A percentile compares a stretch with the other conserved stretches of the same genome.
phyloP scores from a whole-genome alignment of 768 basidiomycete genomes.

The Pilatotrama ljubarskyi region DNA sequence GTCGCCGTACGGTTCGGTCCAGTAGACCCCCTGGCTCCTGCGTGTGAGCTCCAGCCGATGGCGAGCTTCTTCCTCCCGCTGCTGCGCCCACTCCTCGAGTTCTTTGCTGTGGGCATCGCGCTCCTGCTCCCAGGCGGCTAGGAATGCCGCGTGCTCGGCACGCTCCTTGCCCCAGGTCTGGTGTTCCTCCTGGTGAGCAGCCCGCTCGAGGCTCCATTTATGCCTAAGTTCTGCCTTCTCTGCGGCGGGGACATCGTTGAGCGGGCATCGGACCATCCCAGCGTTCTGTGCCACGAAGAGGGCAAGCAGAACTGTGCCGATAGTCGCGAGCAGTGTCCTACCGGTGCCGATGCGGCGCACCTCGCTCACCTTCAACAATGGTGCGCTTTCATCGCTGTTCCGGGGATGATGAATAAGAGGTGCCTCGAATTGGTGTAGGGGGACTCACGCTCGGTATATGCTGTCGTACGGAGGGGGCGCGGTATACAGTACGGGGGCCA shows the following conservation, averaged over 20 bases:
- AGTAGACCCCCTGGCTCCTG: slow-evolving; percentile 16
- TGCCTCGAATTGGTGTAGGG: slow-evolving; percentile 40
- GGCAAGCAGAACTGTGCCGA: neutral
- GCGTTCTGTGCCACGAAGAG: slow-evolving; percentile 11
- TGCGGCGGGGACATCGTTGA: slow-evolving; percentile 8
- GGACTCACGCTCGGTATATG: no score
- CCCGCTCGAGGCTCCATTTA: slow-evolving; percentile 1
- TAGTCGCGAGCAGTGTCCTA: neutral
- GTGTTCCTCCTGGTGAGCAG: neutral
- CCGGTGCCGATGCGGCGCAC: neutral
- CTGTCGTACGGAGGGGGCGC: no score
- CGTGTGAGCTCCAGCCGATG: slow-evolving; percentile 11
- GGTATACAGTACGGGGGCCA: no score
- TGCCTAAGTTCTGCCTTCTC: slow-evolving; percentile 3
- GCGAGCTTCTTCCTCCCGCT: slow-evolving; percentile 5
- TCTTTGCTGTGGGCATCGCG: slow-evolving; percentile 9
- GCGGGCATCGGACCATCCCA: slow-evolving; percentile 4
- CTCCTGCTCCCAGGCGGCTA: slow-evolving; percentile 1
- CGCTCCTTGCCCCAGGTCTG: neutral
- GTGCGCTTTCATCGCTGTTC: no score
- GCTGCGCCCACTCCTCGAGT: neutral
- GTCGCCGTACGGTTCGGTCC: slow-evolving; percentile 12
- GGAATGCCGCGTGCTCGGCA: neutral
- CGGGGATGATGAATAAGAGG: slow-evolving; percentile 30
- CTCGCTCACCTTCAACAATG: no score